A percentile compares a stretch with the other conserved stretches of the same genome.
These are phyloP conservation scores for Colletotrichum lindemuthianum DNA, from an alignment of 2,329 filamentous ascomycete species.

Conservation along the genomic window DNA sequence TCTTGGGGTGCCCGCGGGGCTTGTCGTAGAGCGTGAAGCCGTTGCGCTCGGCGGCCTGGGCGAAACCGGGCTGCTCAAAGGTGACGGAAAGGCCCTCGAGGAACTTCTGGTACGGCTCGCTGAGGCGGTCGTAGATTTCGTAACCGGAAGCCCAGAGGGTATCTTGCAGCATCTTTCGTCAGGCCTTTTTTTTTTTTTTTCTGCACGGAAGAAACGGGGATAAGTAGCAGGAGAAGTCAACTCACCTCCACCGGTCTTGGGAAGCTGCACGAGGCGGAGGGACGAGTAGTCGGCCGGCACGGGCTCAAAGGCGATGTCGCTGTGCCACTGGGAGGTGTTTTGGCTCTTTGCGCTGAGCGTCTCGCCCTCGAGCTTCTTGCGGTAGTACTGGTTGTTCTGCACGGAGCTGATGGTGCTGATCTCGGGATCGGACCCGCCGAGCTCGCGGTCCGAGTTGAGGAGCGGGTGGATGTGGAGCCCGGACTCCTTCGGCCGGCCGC, in stretches of 20 bases:
- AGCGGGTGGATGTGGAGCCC: conserved; percentile 70
- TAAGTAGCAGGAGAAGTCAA: too few relatives aligned
- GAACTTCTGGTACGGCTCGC: conserved; percentile 59
- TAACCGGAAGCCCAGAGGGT: conserved; percentile 73
- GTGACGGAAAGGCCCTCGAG: conserved; percentile 62
- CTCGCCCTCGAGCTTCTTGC: conserved; percentile 34
- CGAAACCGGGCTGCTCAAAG: conserved; percentile 51
- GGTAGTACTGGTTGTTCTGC: conserved; percentile 54
- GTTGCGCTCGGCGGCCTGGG: conserved; percentile 46
- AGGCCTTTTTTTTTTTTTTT: background rate
- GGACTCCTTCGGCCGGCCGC: conserved; percentile 66
- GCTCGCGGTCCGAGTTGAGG: conserved; percentile 62
- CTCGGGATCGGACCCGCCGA: conserved; percentile 61
- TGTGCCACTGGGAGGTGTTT: conserved; percentile 49
- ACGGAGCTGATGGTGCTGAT: conserved; percentile 69
- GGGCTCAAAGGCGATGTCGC: conserved; percentile 70
- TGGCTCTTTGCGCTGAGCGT: conserved; percentile 46
- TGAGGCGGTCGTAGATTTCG: conserved; percentile 67
- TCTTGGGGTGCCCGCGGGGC: conserved; percentile 49
- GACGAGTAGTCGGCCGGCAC: conserved; percentile 69
- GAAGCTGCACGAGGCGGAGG: conserved; percentile 66
- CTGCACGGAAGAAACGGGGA: too few relatives aligned
- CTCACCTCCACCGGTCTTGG: conserved; percentile 59
- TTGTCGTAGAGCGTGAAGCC: conserved; percentile 46
- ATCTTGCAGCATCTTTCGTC: conserved; percentile 44